Percentiles rank a stretch among this genome's conserved stretches.
These are phyloP conservation scores for Colletotrichum orchidophilum DNA, from an alignment of 2,329 filamentous ascomycete species.

Conservation along the genomic window DNA sequence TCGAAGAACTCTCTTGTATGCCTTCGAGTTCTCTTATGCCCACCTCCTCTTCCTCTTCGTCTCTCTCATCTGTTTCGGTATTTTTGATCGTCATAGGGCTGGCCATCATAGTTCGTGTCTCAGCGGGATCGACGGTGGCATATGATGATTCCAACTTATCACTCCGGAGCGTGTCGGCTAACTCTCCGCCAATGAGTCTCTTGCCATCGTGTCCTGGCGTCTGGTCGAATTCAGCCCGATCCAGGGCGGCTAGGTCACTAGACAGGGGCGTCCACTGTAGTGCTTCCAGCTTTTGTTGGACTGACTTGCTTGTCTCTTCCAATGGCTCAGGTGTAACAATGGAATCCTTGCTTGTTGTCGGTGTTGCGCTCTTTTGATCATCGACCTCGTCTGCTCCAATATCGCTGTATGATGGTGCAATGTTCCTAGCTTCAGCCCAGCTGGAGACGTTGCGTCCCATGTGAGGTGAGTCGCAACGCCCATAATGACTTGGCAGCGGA, in stretches of 20 bases:
- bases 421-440: constrained; percentile 50
- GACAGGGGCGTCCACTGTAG: constrained; percentile 31
- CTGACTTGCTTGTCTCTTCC: constrained; percentile 15
- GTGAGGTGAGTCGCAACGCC: constrained; percentile 44
- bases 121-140: not conserved
- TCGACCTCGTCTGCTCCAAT: constrained; percentile 37
- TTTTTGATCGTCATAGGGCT: constrained; percentile 17
- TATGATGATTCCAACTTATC: not conserved
- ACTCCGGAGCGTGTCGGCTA: not conserved
- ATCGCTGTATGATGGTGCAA: constrained; percentile 52
- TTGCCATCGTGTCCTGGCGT: constrained; percentile 12
- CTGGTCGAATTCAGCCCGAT: constrained; percentile 10
- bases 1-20: not conserved
- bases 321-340: constrained; percentile 13
- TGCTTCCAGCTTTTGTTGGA: constrained; percentile 28
- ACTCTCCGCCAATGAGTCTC: not conserved
- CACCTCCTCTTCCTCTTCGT: not conserved
- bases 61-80: not conserved
- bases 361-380: constrained; percentile 26
- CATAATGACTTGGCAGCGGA: constrained; percentile 55
- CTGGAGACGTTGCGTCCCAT: constrained; percentile 42
- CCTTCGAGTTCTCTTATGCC: not conserved
- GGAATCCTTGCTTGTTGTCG: constrained; percentile 31
- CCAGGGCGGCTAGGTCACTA: not conserved
- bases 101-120: constrained; percentile 1